Evolutionary conservation across 306 rosid species (phyloP).

Genomic region (Pyrus bretschneideri): DNA sequence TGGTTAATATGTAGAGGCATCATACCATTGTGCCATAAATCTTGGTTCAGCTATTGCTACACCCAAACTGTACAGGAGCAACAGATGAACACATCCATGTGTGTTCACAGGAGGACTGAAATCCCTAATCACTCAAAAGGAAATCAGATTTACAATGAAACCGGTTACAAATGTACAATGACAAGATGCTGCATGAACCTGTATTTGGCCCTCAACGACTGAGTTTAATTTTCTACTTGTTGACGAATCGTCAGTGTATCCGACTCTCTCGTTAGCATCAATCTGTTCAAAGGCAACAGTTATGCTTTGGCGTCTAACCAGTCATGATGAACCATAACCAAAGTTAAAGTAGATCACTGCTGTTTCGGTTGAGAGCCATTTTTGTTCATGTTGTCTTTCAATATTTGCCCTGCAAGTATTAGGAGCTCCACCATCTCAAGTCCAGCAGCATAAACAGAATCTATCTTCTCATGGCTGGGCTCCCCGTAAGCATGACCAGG

Average conservation of each 20-base stretch:
- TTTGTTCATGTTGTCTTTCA: slow-evolving; percentile 36
- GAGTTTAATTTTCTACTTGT: not conserved
- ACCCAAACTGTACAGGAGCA: not conserved
- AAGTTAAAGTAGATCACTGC: not conserved
- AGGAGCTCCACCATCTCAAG: slow-evolving; percentile 96
- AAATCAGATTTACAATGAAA: not conserved
- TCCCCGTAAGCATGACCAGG: slow-evolving; percentile 24
- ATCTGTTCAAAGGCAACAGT: not conserved
- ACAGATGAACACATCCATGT: not conserved
- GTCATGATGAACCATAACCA: not conserved
- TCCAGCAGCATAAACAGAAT: slow-evolving; percentile 75
- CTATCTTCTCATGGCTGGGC: slow-evolving; percentile 47
- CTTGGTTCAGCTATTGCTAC: not conserved
- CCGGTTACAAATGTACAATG: not conserved
- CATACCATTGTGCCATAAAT: not conserved
- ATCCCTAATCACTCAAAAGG: not conserved
- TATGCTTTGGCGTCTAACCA: not conserved
- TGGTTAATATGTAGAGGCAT: not conserved
- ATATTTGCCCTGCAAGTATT: slow-evolving; percentile 57
- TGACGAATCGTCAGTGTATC: not conserved
- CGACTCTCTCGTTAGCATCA: not conserved
- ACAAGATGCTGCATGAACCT: not conserved
- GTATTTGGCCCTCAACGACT: not conserved
- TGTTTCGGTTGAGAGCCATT: slow-evolving; percentile 15
- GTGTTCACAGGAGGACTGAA: not conserved